Base-by-base conservation (phyloP, 2,329 filamentous ascomycete species). In the Arachnopeziza araneosa region DNA sequence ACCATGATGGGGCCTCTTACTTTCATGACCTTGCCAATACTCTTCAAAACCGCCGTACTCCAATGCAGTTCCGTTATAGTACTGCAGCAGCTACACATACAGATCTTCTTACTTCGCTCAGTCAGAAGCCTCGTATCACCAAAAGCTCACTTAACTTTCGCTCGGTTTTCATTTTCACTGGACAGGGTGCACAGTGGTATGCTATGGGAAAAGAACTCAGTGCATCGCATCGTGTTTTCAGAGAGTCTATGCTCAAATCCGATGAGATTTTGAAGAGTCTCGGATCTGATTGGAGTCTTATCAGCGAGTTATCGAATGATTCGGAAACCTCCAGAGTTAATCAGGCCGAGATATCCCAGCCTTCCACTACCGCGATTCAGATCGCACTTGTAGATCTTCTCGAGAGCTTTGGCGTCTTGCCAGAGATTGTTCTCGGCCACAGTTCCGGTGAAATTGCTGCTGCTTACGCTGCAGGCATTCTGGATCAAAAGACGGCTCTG, bases 371-470 rank as follows among this genome's bases (percentile, higher is more conserved):
- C 1, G 67, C 65, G 17, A 36, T 73, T 2, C 71, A 73, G 50
- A 60, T 73, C 10, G 67, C 64, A 6, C 53, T 72, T 5, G 65
- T 73, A 6, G 65, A 71, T 24, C 26, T 70, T 7, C 63, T 73
- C 1, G 9, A n/a, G 1, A 51, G 55, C 7, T 67, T 62, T 58
- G 59, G 59, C 14, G 23, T 72, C 19, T 36, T 22, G 6, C 63
- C 68, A 6, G 23, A 50, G 4, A 64, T 59, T 9, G 70, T 73
- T 2, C 58, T 67, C 1, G 69, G 71, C 10, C 71, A 74, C 56
- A 72, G 68, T 0, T 65, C 61, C 22, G 71, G 72, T 1, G 71
- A 74, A 51, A 72, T 74, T 57, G 72, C 69, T 3, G 79, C 79
- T 3, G 78, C 50, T 61, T 76, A 73, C 53, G 63, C 69, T 5